Base-by-base conservation (phyloP, 345 rosid genomes). In the Iberis pinnata region DNA sequence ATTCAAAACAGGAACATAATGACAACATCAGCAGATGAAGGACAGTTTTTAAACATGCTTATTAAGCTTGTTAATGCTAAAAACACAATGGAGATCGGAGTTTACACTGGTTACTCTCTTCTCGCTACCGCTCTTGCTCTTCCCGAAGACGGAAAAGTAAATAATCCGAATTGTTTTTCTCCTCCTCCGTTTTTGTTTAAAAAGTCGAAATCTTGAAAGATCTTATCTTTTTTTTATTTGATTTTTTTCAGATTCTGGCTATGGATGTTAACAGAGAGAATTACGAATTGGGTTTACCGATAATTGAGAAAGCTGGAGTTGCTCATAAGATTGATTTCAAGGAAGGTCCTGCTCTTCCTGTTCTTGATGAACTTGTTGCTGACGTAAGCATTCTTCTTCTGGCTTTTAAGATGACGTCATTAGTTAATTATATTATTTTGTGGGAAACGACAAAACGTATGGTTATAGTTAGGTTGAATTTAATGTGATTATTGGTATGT, bases 41-140 rank as follows among this genome's bases (percentile, higher is more conserved):
- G 95, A 20, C 99, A 93, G 67, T 88, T 93, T 62, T 54, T 93
- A 73, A 83, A 65, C 87, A 82, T 86, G 97, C 73, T 93, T 18
- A 73, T 93, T 41, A 93, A 93, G 72, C 81, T 93, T n/a, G 73
- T 86, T 70, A 88, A 93, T 69, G 99, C 97, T 41, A 88, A 93
- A 78, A 88, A 88, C 84, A 93, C 97, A 25, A 93, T 93, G 97
- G 99, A 93, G 75, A 88, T 93, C 15, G 99, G 99, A 12, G 97
- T 93, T 37, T 93, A 81, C 84, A 93, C 99, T 17, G 99, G 99
- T 24, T 88, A 88, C 74, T 93, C 99, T 64, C 95, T 93, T 32
- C 57, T 93, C 18, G 92, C 97, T 59, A 93, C 99, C 3, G 99
- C 99, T 59, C 95, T 93, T 39, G 99, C 99, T 57, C 75, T 93